A percentile compares a stretch with the other conserved stretches of the same genome.
Conservation (phyloP, 1,139 yeast species). For the Ashbya aceris region DNA sequence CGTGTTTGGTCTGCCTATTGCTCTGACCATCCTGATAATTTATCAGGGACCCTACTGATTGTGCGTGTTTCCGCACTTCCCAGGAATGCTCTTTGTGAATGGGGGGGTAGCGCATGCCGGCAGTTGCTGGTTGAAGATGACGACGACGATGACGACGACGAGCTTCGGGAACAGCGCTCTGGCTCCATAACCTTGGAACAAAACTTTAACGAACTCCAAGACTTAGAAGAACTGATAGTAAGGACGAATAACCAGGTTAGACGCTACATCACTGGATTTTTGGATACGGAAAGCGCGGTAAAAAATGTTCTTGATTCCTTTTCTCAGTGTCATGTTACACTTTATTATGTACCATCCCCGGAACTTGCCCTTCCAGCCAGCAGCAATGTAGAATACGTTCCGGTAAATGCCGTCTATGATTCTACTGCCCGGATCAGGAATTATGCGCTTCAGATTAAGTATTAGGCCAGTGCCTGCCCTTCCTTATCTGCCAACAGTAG, state of each 20-base stretch:
- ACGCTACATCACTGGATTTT: constrained; percentile 7
- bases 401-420: constrained; percentile 23
- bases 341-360: constrained; percentile 15
- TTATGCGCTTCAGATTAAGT: constrained; percentile 17
- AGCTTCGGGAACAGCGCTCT: not conserved
- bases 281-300: constrained; percentile 7
- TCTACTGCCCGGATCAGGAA: constrained; percentile 14
- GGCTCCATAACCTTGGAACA: too few relatives aligned
- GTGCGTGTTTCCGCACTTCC: constrained; percentile 61
- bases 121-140: constrained; percentile 34
- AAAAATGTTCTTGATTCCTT: not conserved
- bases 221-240: not conserved
- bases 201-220: not conserved
- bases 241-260: constrained; percentile 2
- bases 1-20: constrained; percentile 34
- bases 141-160: constrained; percentile 30
- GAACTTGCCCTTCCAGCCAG: constrained; percentile 2
- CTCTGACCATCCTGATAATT: constrained; percentile 16
- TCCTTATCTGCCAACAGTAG: too few relatives aligned
- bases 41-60: constrained; percentile 35
- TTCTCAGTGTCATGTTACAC: constrained; percentile 9
- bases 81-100: constrained; percentile 60
- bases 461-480: not conserved
- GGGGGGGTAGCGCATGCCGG: constrained; percentile 57
- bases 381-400: constrained; percentile 16